A percentile compares a stretch with the other conserved stretches of the same genome.
These are phyloP conservation scores for Trypanosoma mega DNA, from an alignment of 208 protist species.

Conservation along the genomic window DNA sequence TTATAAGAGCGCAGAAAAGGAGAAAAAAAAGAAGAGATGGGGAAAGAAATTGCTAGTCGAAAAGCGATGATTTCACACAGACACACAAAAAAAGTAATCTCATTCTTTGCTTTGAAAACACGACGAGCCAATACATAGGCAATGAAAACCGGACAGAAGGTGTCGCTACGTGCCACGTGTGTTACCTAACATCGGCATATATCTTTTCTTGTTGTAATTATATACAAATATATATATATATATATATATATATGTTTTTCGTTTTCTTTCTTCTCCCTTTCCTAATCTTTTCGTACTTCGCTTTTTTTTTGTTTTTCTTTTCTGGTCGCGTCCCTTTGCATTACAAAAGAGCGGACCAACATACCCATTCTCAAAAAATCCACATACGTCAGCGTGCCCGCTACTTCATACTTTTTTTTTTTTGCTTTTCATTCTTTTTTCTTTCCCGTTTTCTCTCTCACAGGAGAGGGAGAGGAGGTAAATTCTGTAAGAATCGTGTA, in stretches of 20 bases:
- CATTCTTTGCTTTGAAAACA: background rate
- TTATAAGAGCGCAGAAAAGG: conserved; percentile 16
- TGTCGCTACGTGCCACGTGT: background rate
- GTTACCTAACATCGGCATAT: background rate
- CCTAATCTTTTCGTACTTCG: background rate
- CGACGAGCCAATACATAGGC: background rate
- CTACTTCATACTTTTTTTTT: background rate
- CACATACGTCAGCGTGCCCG: background rate
- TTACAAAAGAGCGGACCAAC: background rate
- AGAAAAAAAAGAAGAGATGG: conserved; percentile 26
- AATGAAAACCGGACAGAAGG: background rate
- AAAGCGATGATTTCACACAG: background rate
- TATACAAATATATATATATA: conserved; percentile 21
- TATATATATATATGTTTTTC: conserved; percentile 7
- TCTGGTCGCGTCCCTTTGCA: too few relatives aligned
- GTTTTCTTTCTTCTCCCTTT: background rate
- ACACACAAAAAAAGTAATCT: conserved; percentile 3
- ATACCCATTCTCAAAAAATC: background rate
- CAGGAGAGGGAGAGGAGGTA: background rate
- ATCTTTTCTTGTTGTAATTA: background rate
- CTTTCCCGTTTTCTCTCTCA: background rate
- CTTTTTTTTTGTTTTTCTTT: background rate
- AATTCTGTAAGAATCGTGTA: background rate
- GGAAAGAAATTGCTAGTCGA: conserved; percentile 10
- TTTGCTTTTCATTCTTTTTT: background rate